phyloP scores from a whole-genome alignment of 768 basidiomycete genomes.

The Podaxis sp. region DNA sequence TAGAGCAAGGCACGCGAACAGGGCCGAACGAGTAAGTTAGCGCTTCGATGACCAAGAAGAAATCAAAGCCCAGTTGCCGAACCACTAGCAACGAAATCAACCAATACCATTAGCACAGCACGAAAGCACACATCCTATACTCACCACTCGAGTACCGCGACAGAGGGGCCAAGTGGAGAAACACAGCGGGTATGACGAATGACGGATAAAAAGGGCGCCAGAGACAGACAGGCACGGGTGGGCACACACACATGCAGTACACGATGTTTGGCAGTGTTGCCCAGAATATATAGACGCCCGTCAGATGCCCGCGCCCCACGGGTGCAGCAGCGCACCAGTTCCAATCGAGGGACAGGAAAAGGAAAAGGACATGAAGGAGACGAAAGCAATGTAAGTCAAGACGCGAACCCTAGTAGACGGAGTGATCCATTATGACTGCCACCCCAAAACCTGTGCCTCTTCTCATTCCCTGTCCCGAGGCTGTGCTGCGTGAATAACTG shows the following conservation, averaged over 20 bases:
- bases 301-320: background rate
- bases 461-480: background rate
- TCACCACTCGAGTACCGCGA: background rate
- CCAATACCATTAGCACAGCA: too few relatives aligned
- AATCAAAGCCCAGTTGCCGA: background rate
- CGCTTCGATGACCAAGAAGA: background rate
- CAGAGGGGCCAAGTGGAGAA: background rate
- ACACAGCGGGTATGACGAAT: background rate
- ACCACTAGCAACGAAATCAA: too few relatives aligned
- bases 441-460: background rate
- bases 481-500: background rate
- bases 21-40: too few relatives aligned
- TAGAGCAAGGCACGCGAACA: background rate
- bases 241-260: background rate
- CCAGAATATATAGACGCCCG: background rate
- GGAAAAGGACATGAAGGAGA: background rate
- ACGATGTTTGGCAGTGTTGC: slow-evolving; percentile 5
- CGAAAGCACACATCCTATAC: too few relatives aligned
- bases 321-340: too few relatives aligned
- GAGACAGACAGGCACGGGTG: background rate
- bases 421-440: too few relatives aligned
- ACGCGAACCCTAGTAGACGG: too few relatives aligned
- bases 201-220: background rate
- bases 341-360: background rate
- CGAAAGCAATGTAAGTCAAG: too few relatives aligned